Base-by-base conservation (phyloP, 306 rosid genomes). In the Fragaria vesca region DNA sequence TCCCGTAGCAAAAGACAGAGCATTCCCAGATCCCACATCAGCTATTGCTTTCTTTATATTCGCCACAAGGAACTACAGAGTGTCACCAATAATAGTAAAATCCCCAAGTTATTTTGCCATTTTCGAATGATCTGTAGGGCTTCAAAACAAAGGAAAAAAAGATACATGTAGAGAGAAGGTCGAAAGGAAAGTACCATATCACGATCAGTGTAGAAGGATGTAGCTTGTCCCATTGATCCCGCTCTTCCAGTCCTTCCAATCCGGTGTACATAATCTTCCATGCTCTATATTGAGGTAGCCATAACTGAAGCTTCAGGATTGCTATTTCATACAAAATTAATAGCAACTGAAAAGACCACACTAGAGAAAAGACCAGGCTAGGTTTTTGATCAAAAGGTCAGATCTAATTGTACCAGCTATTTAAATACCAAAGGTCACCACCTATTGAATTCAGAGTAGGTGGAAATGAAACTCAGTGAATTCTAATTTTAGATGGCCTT, bases 231-330 rank as follows among this genome's bases (percentile, higher is more conserved):
- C 43, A 89, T 90, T 70, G 96, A 87, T 82, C 97, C 96, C 1
- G 97, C 97, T 74, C 97, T 91, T 74, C 97, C 97, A 0, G 97
- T 92, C 88, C 97, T 87, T 80, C 97, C 97, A 77, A 92, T 90
- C 79, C 97, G 96, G 84, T 92, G 97, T 43, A 92, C 93, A 85
- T 92, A 92, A 83, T 92, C 97, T 92, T 92, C 97, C 91, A 90
- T 90, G 86, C 93, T 90, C 97, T 92, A 90, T 85, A 92, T 88
- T 85, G 88, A 90, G 88, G 96, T 69, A 90, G 83, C 89, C 91
- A 92, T 71, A 90, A 90, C 83, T 80, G 87, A 90, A 84, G 91
- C 90, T 85, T 90, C 87, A 90, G 91, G 87, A 76, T 78, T 85
- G 87, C 88, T 88, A 76, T 79, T 86, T 87, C 80, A 87, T 81